Conservation (phyloP, 768 basidiomycete genomes). For the Mycena albidolilacea region DNA sequence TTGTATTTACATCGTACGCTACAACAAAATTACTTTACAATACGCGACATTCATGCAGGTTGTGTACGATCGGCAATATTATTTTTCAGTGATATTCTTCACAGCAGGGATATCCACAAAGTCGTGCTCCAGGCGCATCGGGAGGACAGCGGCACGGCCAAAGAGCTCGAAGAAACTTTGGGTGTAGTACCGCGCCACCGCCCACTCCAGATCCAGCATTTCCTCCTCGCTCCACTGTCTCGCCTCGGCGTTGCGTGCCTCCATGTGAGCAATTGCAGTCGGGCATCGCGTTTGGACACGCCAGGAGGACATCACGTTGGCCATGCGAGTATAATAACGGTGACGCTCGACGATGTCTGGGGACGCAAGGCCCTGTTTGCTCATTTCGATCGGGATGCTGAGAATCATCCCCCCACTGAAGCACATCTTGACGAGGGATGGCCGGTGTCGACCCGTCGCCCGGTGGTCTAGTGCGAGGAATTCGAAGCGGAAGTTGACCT, state of each 20-base stretch:
- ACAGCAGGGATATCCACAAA: background rate
- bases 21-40: too few relatives aligned
- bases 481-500: conserved; percentile 19
- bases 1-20: too few relatives aligned
- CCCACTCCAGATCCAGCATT: background rate
- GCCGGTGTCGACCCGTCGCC: background rate
- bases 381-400: background rate
- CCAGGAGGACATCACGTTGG: conserved; percentile 13
- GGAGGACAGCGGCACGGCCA: conserved; percentile 20
- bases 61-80: background rate
- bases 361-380: background rate
- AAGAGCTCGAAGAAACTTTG: conserved; percentile 12
- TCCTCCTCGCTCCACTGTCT: background rate
- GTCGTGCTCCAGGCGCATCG: conserved; percentile 3
- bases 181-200: conserved; percentile 17
- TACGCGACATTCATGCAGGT: background rate
- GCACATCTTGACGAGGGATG: background rate
- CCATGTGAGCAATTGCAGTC: too few relatives aligned
- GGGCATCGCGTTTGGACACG: background rate
- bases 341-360: background rate
- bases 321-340: conserved; percentile 1
- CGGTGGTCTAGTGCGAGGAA: background rate
- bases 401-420: conserved; percentile 16
- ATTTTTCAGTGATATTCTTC: too few relatives aligned
- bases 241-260: too few relatives aligned